Evolutionary conservation across 1,139 yeast species (phyloP).

Genomic region (Diutina scorzettiae): DNA sequence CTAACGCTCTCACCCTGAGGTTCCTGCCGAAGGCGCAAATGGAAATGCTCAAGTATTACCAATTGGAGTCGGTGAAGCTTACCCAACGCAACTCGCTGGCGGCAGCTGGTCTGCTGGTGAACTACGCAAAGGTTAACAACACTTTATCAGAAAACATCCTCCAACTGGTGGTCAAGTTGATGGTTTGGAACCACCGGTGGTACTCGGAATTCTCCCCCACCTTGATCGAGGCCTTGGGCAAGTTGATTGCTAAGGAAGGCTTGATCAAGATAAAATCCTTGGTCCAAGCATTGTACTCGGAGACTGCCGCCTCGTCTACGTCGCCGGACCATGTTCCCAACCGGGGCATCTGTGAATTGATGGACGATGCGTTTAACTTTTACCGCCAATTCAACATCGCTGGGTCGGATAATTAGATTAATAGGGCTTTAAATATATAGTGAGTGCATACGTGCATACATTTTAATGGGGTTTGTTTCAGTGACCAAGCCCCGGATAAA

Average conservation of each 20-base stretch:
- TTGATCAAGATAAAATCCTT: constrained; percentile 63
- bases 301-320: constrained; percentile 12
- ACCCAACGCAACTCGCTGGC: constrained; percentile 17
- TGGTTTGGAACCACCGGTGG: constrained; percentile 98
- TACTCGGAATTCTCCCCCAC: constrained; percentile 78
- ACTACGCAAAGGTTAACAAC: constrained; percentile 30
- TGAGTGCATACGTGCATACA: no score
- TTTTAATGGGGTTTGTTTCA: no score
- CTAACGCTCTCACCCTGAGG: constrained; percentile 63
- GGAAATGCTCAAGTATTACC: constrained; percentile 59
- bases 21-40: constrained; percentile 36
- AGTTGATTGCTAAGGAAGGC: constrained; percentile 66
- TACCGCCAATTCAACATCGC: constrained; percentile 34
- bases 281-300: constrained; percentile 59
- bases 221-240: constrained; percentile 42
- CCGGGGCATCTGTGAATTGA: constrained; percentile 49
- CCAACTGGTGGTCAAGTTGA: constrained; percentile 60
- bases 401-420: constrained; percentile 22
- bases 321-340: constrained; percentile 12
- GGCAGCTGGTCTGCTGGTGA: constrained; percentile 11
- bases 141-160: constrained; percentile 50
- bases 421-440: background rate
- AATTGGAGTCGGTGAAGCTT: constrained; percentile 31
- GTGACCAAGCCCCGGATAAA: no score
- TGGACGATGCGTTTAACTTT: constrained; percentile 41